A percentile compares a stretch with the other conserved stretches of the same genome.
These are phyloP conservation scores for Candida orba DNA, from an alignment of 805 yeast genomes.

Conservation along the genomic window DNA sequence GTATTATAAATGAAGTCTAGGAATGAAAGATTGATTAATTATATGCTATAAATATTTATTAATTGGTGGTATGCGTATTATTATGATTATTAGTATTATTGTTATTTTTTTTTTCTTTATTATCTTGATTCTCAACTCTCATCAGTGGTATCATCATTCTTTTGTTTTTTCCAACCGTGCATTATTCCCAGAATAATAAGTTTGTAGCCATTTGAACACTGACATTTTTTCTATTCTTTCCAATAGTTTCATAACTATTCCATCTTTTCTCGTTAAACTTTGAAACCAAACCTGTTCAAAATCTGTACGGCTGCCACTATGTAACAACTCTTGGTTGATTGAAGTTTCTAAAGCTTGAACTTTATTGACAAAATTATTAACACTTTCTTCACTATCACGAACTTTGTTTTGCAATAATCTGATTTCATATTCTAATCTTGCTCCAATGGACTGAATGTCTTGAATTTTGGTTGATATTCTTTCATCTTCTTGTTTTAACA, in stretches of 20 bases:
- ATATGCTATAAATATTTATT: background rate
- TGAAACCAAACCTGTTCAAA: background rate
- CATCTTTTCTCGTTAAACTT: background rate
- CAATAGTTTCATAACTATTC: background rate
- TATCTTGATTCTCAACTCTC: too few relatives aligned
- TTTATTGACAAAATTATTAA: conserved; percentile 35
- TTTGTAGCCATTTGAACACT: background rate
- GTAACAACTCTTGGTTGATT: conserved; percentile 7
- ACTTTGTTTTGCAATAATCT: conserved; percentile 52
- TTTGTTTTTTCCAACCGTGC: too few relatives aligned
- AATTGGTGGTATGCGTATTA: background rate
- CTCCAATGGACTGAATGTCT: conserved; percentile 49
- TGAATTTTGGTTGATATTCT: conserved; percentile 32
- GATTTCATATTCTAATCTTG: conserved; percentile 60
- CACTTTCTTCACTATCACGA: conserved; percentile 59
- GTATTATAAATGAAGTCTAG: background rate
- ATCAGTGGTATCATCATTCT: too few relatives aligned
- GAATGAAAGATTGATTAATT: too few relatives aligned
- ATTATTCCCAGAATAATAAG: background rate
- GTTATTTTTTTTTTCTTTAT: background rate
- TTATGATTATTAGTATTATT: background rate
- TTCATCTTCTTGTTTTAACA: conserved; percentile 20
- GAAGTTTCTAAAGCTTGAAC: conserved; percentile 28
- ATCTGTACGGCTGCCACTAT: background rate
- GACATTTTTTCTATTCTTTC: background rate